Evolutionary conservation across 768 basidiomycete genomes (phyloP), one percentile per base, ranked within the genome.

Genomic region (Psilocybe sp.): DNA sequence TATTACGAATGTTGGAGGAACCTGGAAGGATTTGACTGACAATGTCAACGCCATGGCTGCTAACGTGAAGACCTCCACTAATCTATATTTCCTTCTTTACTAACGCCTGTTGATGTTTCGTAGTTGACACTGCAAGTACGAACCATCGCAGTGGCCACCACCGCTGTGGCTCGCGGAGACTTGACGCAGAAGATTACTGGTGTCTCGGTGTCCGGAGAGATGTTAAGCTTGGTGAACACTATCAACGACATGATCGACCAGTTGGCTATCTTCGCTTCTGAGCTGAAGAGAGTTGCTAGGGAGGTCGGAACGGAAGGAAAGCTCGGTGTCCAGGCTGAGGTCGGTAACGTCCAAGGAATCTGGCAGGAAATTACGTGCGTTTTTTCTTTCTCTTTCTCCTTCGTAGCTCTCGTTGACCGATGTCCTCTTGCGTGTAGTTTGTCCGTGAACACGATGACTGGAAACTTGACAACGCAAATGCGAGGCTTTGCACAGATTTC

Each of bases 231-330:
- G 56, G 95, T 97, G 44, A 92, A 94, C 69, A 98, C 97, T 14
- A 98, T 98, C 81, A 98, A 98, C 69, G 86, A 88, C 66, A 81
- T 81, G 79, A 81, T 80, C 61, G 79, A 81, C 60, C 78, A 81
- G 49, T 63, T 81, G 51, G 76, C 75, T 18, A 80, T 79, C 44
- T 80, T 81, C 54, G 77, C 79, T 6, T 73, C 74, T 5, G 79
- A 81, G 59, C 76, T 98, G 51, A 98, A 94, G 69, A 91, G 96
- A 62, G 96, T 99, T 47, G 97, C 97, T 1, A 76, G 93, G 33
- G 95, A 99, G 67, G 97, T 99, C 62, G 96, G 96, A 40, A 98
- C 96, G 11, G 94, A 98, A 62, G 96, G 97, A n/a, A 98, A 98
- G 69, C 75, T 98, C 5, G 96, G 97, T 57, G 97, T 96, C 0